These are phyloP conservation scores for Alternaria sp. DNA, from an alignment of 2,329 filamentous ascomycete genomes.

Conservation along the genomic window DNA sequence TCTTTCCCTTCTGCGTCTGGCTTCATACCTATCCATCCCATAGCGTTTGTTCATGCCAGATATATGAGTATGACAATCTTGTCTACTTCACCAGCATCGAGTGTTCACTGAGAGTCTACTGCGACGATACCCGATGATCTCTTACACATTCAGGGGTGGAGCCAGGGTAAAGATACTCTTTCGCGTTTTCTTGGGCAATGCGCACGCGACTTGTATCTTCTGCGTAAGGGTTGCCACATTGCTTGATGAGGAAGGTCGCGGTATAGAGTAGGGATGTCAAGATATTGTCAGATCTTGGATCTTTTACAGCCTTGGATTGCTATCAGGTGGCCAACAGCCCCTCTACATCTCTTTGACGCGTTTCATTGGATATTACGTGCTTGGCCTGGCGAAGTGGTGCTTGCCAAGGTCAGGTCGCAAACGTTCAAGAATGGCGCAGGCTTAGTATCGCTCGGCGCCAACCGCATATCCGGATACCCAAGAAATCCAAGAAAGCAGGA, in stretches of 20 bases:
- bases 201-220: neutral
- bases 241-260: slow-evolving; percentile 31
- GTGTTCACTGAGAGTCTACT: neutral
- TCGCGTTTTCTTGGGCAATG: neutral
- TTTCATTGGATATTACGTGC: slow-evolving; percentile 3
- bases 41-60: neutral
- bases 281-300: slow-evolving; percentile 4
- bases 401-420: slow-evolving; percentile 12
- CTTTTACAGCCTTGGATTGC: neutral
- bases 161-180: neutral
- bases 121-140: neutral
- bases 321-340: slow-evolving; percentile 5
- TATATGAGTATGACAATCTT: neutral
- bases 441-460: slow-evolving; percentile 31
- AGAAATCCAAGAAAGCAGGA: slow-evolving; percentile 3
- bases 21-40: neutral
- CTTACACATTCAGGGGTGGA: neutral
- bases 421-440: slow-evolving; percentile 4
- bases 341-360: neutral
- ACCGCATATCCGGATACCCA: slow-evolving; percentile 11
- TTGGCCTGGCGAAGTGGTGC: slow-evolving; percentile 16
- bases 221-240: neutral
- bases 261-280: slow-evolving; percentile 8
- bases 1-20: neutral
- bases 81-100: neutral